These are phyloP conservation scores for Cryphonectria japonica DNA, from an alignment of 2,329 filamentous ascomycete species.

Conservation along the genomic window DNA sequence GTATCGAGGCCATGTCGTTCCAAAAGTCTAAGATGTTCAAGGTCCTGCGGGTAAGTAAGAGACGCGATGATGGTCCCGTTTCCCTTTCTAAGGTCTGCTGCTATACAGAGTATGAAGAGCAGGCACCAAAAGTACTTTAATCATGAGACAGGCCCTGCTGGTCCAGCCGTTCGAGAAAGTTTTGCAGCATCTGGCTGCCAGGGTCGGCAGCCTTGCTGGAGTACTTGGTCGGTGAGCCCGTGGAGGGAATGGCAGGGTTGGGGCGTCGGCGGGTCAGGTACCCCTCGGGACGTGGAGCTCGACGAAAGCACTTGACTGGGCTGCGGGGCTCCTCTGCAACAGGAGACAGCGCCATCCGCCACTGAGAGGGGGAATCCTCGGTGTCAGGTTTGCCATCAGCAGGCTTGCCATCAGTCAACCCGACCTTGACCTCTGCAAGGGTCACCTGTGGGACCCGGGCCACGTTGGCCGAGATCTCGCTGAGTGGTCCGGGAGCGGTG, in stretches of 20 bases:
- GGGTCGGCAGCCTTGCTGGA: slow-evolving; percentile 20
- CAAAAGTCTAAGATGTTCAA: slow-evolving; percentile 19
- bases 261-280: slow-evolving; percentile 12
- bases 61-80: not conserved
- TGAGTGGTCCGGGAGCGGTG: slow-evolving; percentile 4
- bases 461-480: slow-evolving; percentile 29
- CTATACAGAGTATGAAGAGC: slow-evolving; percentile 4
- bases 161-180: slow-evolving; percentile 27
- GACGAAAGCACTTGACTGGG: slow-evolving; percentile 14
- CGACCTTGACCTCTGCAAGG: slow-evolving; percentile 12
- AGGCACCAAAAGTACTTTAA: slow-evolving; percentile 15
- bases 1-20: slow-evolving; percentile 17
- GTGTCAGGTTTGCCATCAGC: not conserved
- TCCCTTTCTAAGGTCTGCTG: not conserved
- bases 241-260: not conserved
- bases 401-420: slow-evolving; percentile 6
- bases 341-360: slow-evolving; percentile 27
- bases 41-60: slow-evolving; percentile 4
- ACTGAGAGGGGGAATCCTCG: slow-evolving; percentile 14
- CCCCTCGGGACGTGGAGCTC: slow-evolving; percentile 3
- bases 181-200: slow-evolving; percentile 29
- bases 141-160: slow-evolving; percentile 28
- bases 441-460: slow-evolving; percentile 20
- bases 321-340: slow-evolving; percentile 28
- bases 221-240: slow-evolving; percentile 1